Evolutionary conservation across 1,284 basidiomycete species (phyloP).

Genomic region (Volvariella volvacea): DNA sequence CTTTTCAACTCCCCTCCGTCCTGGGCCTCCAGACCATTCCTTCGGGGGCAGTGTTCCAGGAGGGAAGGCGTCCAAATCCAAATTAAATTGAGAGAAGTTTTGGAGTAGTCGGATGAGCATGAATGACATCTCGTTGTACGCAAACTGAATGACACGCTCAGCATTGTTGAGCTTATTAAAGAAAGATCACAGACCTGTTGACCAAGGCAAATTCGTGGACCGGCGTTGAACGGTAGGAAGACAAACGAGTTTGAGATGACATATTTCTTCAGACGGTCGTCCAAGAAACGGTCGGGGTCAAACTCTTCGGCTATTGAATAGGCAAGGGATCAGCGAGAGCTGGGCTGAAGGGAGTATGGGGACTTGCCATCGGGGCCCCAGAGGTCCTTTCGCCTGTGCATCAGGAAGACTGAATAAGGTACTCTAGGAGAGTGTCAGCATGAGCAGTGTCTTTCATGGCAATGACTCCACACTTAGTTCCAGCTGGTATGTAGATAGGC

Average conservation of each 20-base stretch:
- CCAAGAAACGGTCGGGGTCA: slow-evolving; percentile 36
- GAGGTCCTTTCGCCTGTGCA: slow-evolving; percentile 56
- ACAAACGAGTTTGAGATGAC: slow-evolving; percentile 32
- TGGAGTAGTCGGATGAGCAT: slow-evolving; percentile 62
- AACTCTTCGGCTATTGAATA: slow-evolving; percentile 29
- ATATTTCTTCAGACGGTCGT: slow-evolving; percentile 31
- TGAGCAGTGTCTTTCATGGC: neutral
- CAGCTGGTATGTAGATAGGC: slow-evolving; percentile 46
- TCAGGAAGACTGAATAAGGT: slow-evolving; percentile 47
- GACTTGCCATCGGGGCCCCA: slow-evolving; percentile 59
- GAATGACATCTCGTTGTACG: slow-evolving; percentile 65
- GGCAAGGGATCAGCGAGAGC: neutral
- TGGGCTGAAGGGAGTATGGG: neutral
- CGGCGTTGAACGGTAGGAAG: slow-evolving; percentile 37
- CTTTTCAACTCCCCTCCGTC: slow-evolving; percentile 40
- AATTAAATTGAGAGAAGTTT: slow-evolving; percentile 39
- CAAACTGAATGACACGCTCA: slow-evolving; percentile 40
- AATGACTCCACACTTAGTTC: slow-evolving; percentile 29
- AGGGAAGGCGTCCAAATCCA: slow-evolving; percentile 41
- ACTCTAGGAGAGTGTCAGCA: slow-evolving; percentile 10
- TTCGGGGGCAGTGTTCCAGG: slow-evolving; percentile 34
- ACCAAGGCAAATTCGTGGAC: slow-evolving; percentile 34
- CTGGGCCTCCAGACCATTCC: slow-evolving; percentile 34
- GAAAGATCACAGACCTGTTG: slow-evolving; percentile 25
- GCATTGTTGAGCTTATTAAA: neutral